Percentiles rank a stretch among this genome's conserved stretches.
These are phyloP conservation scores for Plasmodium relictum DNA, from an alignment of 169 alveolate genomes.

Conservation along the genomic window DNA sequence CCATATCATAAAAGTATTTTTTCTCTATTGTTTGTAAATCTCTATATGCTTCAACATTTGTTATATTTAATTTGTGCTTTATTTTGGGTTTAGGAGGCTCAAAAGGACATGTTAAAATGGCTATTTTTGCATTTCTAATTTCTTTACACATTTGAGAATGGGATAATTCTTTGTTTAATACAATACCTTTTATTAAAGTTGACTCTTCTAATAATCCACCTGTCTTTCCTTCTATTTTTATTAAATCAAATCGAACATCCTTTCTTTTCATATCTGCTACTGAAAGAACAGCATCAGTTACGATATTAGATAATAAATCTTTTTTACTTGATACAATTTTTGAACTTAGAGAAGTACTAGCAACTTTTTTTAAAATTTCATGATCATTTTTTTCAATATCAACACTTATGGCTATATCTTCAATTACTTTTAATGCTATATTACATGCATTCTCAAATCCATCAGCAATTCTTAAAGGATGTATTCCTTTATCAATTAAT, in stretches of 20 bases:
- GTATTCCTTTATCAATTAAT: conserved; percentile 97
- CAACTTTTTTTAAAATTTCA: conserved; percentile 89
- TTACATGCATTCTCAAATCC: conserved; percentile 99
- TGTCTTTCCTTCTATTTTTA: conserved; percentile 97
- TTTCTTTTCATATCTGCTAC: conserved; percentile 97
- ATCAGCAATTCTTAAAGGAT: conserved; percentile 98
- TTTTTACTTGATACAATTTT: conserved; percentile 96
- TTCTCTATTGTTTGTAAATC: conserved; percentile 92
- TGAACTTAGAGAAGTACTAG: conserved; percentile 98
- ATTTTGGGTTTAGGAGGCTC: conserved; percentile 99
- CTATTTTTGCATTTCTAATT: conserved; percentile 95
- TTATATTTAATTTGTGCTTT: conserved; percentile 98
- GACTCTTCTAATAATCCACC: conserved; percentile 98
- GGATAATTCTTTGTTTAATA: conserved; percentile 98
- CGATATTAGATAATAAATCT: conserved; percentile 94
- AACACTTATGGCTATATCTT: conserved; percentile 90
- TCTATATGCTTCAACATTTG: conserved; percentile 96
- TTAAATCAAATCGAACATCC: conserved; percentile 98
- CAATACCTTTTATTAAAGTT: conserved; percentile 95
- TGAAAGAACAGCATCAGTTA: conserved; percentile 98
- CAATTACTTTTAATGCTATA: conserved; percentile 93
- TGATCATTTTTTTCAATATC: conserved; percentile 87
- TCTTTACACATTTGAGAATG: conserved; percentile 99
- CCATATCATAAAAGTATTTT: conserved; percentile 97
- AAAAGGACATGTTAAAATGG: conserved; percentile 99